phyloP scores from a whole-genome alignment of 2,329 filamentous ascomycete genomes.

The Xylaria arbuscula region DNA sequence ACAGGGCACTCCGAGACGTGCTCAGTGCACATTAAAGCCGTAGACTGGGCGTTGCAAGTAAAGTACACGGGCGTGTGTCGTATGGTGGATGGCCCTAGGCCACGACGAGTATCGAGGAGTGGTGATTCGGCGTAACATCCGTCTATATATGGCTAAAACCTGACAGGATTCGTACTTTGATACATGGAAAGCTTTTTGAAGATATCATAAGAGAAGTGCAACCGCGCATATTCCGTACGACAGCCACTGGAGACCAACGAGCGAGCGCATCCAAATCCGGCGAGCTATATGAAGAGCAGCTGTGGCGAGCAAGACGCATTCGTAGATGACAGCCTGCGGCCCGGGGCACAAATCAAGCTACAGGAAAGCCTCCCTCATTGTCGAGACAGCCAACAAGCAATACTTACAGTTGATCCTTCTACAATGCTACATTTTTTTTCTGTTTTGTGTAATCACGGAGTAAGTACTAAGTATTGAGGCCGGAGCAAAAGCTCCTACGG shows the following conservation, averaged over 20 bases:
- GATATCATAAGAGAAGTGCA: slow-evolving; percentile 38
- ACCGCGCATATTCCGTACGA: slow-evolving; percentile 38
- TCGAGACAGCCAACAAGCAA: slow-evolving; percentile 25
- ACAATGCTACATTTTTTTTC: slow-evolving; percentile 38
- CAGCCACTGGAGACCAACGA: slow-evolving; percentile 39
- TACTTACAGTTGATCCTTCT: slow-evolving; percentile 31
- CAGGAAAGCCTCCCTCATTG: slow-evolving; percentile 27
- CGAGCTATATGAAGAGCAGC: slow-evolving; percentile 29
- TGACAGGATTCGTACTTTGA: slow-evolving; percentile 41
- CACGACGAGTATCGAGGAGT: slow-evolving; percentile 41
- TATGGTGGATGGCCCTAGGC: slow-evolving; percentile 42
- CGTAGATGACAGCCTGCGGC: slow-evolving; percentile 28
- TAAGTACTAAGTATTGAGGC: slow-evolving; percentile 39
- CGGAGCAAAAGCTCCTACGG: slow-evolving; percentile 46
- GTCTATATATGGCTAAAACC: slow-evolving; percentile 44
- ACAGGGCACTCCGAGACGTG: slow-evolving; percentile 67
- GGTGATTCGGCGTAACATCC: slow-evolving; percentile 44
- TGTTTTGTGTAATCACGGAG: slow-evolving; percentile 40
- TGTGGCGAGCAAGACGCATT: slow-evolving; percentile 44
- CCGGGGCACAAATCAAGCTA: slow-evolving; percentile 24
- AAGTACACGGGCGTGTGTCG: slow-evolving; percentile 37
- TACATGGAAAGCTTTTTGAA: slow-evolving; percentile 37
- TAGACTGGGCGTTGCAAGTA: slow-evolving; percentile 33
- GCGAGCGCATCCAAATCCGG: slow-evolving; percentile 38
- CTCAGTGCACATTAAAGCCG: slow-evolving; percentile 69